Percentiles rank a stretch among this genome's conserved stretches.
These are phyloP conservation scores for Corylus americana DNA, from an alignment of 306 rosid species.

Conservation along the genomic window DNA sequence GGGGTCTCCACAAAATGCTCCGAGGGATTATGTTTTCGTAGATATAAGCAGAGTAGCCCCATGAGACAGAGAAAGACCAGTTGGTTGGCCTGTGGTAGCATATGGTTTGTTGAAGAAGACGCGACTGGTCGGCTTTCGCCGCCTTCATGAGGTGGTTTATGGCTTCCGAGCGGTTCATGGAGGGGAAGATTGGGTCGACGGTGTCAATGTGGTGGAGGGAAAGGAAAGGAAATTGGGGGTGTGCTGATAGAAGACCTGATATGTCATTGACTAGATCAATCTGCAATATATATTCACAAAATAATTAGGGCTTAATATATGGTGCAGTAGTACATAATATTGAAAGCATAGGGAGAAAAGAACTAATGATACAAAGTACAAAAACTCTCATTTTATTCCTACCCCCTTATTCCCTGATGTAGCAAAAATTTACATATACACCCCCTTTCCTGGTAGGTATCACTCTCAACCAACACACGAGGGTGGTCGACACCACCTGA, in stretches of 20 bases:
- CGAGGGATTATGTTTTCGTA: slow-evolving; percentile 42
- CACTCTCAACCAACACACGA: too few relatives aligned
- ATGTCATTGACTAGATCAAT: slow-evolving; percentile 42
- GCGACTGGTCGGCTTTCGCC: slow-evolving; percentile 33
- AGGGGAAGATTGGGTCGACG: slow-evolving; percentile 49
- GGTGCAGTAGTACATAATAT: too few relatives aligned
- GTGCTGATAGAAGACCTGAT: slow-evolving; percentile 48
- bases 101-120: slow-evolving; percentile 52
- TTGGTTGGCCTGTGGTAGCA: slow-evolving; percentile 47
- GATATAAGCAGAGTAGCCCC: slow-evolving; percentile 57
- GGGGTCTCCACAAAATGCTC: slow-evolving; percentile 35
- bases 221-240: slow-evolving; percentile 39
- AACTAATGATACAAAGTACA: too few relatives aligned
- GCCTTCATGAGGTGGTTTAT: slow-evolving; percentile 44
- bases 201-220: slow-evolving; percentile 55
- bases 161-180: slow-evolving; percentile 40
- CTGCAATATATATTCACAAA: slow-evolving; percentile 9
- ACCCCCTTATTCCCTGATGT: too few relatives aligned
- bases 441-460: too few relatives aligned
- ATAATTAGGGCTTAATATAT: too few relatives aligned
- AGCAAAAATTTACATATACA: too few relatives aligned
- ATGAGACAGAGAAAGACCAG: slow-evolving; percentile 53
- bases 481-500: too few relatives aligned
- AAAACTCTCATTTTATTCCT: too few relatives aligned
- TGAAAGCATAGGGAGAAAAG: too few relatives aligned